A percentile compares a stretch with the other conserved stretches of the same genome.
phyloP scores from a whole-genome alignment of 2,329 filamentous ascomycete species.

The Aspergillus quadrilineatus region DNA sequence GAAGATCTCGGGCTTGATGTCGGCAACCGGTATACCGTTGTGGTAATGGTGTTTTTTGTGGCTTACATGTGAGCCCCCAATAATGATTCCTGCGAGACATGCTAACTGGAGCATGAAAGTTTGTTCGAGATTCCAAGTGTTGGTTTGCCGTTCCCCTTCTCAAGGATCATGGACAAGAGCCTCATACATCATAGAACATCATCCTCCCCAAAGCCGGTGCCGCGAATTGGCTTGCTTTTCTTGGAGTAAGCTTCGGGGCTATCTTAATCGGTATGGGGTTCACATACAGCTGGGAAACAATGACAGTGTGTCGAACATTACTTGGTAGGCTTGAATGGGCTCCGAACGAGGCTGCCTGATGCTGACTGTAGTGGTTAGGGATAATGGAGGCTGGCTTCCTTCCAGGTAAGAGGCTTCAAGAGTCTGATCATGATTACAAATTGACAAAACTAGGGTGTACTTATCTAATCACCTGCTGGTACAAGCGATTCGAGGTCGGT shows the following conservation, averaged over 20 bases:
- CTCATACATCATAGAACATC: slow-evolving; percentile 21
- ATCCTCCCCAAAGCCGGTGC: slow-evolving; percentile 28
- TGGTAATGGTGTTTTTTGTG: slow-evolving; percentile 30
- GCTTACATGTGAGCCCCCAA: too few species aligned
- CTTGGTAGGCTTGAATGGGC: not conserved
- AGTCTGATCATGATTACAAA: not conserved
- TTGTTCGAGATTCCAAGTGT: slow-evolving; percentile 17
- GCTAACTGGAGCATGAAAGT: slow-evolving; percentile 3
- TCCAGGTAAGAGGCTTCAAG: slow-evolving; percentile 18
- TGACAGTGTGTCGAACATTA: slow-evolving; percentile 30
- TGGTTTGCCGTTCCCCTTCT: not conserved
- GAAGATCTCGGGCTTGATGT: slow-evolving; percentile 26
- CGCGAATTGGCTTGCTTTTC: slow-evolving; percentile 28
- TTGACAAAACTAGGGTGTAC: slow-evolving; percentile 28
- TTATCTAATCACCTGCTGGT: slow-evolving; percentile 39
- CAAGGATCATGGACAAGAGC: not conserved
- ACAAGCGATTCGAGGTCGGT: slow-evolving; percentile 37
- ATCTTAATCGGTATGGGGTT: slow-evolving; percentile 34
- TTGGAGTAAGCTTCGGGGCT: slow-evolving; percentile 26
- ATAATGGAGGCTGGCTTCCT: slow-evolving; percentile 31
- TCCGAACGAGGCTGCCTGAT: too few species aligned
- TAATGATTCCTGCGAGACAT: not conserved
- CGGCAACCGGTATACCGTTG: slow-evolving; percentile 28
- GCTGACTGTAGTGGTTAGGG: slow-evolving; percentile 21
- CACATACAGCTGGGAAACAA: slow-evolving; percentile 30